Evolutionary conservation across 148 eudicot genomes (phyloP).

Genomic region (Persicaria maculosa): DNA sequence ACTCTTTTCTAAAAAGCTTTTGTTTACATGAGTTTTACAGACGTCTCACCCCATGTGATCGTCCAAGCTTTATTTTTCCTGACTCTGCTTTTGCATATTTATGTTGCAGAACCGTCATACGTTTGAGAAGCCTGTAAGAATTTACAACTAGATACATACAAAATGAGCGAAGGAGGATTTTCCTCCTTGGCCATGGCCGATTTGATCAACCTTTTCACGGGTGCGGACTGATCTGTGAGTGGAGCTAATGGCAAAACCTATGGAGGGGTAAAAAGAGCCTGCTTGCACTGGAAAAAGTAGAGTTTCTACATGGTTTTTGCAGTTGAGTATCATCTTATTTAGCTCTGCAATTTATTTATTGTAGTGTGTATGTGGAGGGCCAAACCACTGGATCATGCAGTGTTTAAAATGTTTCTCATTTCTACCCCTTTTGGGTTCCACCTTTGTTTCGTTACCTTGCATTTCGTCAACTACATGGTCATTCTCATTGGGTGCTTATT

Average conservation of each 20-base stretch:
- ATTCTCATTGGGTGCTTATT: background rate
- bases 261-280: background rate
- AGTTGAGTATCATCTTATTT: background rate
- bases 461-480: background rate
- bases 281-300: background rate
- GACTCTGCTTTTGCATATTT: background rate
- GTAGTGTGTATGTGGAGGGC: background rate
- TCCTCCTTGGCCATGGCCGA: background rate
- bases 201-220: background rate
- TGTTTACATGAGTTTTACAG: background rate
- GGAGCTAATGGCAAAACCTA: background rate
- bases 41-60: background rate
- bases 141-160: conserved; percentile 15
- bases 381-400: background rate
- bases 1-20: background rate
- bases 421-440: background rate
- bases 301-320: conserved; percentile 3
- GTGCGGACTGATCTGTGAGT: background rate
- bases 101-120: conserved; percentile 12
- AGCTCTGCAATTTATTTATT: background rate
- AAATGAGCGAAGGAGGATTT: background rate
- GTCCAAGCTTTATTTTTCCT: background rate
- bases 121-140: conserved; percentile 16
- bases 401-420: background rate
- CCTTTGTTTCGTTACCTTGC: background rate